phyloP scores from a whole-genome alignment of 2,329 filamentous ascomycete genomes.

The Xylaria polymorpha region DNA sequence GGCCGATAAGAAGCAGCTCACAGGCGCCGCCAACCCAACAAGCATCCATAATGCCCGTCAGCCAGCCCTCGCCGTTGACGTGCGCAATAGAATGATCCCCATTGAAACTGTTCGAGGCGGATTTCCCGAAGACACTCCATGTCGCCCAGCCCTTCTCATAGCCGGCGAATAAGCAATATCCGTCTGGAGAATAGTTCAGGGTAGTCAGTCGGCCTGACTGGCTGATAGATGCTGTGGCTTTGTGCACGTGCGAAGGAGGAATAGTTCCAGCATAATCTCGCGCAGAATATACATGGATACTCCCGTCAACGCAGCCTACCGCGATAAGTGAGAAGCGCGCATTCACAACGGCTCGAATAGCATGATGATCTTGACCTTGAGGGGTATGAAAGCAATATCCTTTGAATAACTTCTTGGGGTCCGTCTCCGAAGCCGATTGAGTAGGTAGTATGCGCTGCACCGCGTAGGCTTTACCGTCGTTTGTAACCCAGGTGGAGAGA shows the following conservation, averaged over 20 bases:
- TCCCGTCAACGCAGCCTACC: slow-evolving; percentile 82
- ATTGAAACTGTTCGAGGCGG: slow-evolving; percentile 84
- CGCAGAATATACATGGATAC: slow-evolving; percentile 89
- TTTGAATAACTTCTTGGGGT: slow-evolving; percentile 78
- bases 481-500: slow-evolving; percentile 90
- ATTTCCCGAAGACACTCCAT: slow-evolving; percentile 97
- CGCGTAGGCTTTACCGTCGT: slow-evolving; percentile 87
- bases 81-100: slow-evolving; percentile 72
- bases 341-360: slow-evolving; percentile 84
- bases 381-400: slow-evolving; percentile 92
- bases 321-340: slow-evolving; percentile 94
- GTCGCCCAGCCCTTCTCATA: slow-evolving; percentile 94
- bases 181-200: slow-evolving; percentile 90
- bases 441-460: slow-evolving; percentile 75
- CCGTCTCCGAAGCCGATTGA: slow-evolving; percentile 56
- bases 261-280: slow-evolving; percentile 95
- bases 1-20: slow-evolving; percentile 80
- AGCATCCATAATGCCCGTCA: slow-evolving; percentile 80
- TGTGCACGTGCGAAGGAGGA: slow-evolving; percentile 83
- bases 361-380: slow-evolving; percentile 67
- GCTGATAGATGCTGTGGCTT: slow-evolving; percentile 72
- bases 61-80: slow-evolving; percentile 82
- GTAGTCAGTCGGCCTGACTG: slow-evolving; percentile 78
- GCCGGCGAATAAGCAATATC: slow-evolving; percentile 94
- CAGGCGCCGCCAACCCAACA: slow-evolving; percentile 90